Percentiles rank a stretch among this genome's conserved stretches.
Evolutionary conservation across 2,329 filamentous ascomycete genomes (phyloP).

Genomic region (Xylaria sp.): DNA sequence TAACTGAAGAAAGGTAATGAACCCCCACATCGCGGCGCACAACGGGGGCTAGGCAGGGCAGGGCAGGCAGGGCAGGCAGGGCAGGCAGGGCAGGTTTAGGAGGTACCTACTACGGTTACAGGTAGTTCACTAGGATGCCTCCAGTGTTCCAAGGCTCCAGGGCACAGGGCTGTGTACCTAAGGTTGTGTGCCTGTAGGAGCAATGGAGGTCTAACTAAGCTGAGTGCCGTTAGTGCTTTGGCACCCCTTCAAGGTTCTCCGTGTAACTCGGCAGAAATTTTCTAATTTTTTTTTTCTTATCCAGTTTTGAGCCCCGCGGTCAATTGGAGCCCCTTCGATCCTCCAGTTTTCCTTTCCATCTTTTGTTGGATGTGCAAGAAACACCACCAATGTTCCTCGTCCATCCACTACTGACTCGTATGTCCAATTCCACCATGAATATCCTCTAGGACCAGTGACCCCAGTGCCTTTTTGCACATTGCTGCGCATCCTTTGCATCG

Average conservation of each 20-base stretch:
- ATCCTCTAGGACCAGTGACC: slow-evolving; percentile 16
- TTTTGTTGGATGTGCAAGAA: background rate
- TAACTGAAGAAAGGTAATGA: no score
- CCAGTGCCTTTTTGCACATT: background rate
- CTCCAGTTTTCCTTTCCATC: slow-evolving; percentile 17
- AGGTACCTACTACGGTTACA: no score
- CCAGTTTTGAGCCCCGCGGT: slow-evolving; percentile 20
- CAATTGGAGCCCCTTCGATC: slow-evolving; percentile 15
- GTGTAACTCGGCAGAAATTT: slow-evolving; percentile 23
- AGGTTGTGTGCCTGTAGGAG: no score
- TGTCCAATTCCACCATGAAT: slow-evolving; percentile 20
- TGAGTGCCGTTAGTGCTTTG: background rate
- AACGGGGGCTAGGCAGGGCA: no score
- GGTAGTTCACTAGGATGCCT: no score
- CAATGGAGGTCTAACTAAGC: no score
- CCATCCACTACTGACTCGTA: slow-evolving; percentile 2
- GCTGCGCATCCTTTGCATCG: slow-evolving; percentile 6
- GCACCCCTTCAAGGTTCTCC: slow-evolving; percentile 18
- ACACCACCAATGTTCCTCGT: background rate
- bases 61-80: no score
- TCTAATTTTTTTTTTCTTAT: slow-evolving; percentile 11
- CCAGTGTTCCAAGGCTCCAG: no score
- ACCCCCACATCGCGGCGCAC: no score
- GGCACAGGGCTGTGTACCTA: no score
- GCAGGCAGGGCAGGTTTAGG: no score